Percentiles rank a stretch among this genome's conserved stretches.
Evolutionary conservation across 352 stramenopile genomes (phyloP).

Genomic region (Elongisporangium undulatum): DNA sequence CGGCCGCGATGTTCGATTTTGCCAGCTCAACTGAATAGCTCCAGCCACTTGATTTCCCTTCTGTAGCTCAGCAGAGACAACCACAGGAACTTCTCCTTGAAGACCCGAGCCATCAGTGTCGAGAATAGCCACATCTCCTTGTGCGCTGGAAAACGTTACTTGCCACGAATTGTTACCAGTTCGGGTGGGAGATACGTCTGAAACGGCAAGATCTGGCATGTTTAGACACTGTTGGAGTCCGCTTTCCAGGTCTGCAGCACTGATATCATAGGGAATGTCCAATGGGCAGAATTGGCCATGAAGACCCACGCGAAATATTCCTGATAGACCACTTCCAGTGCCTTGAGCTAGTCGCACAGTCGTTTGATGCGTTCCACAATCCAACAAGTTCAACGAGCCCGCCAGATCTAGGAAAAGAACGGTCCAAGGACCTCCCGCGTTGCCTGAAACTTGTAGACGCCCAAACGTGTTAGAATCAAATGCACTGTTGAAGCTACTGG

Average conservation of each 20-base stretch:
- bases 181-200: constrained; percentile 4
- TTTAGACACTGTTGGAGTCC: constrained; percentile 19
- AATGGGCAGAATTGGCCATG: constrained; percentile 16
- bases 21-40: constrained; percentile 13
- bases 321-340: constrained; percentile 23
- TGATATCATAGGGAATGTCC: constrained; percentile 19
- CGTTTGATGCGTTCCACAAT: constrained; percentile 34
- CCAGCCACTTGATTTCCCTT: constrained; percentile 29
- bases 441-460: constrained; percentile 12
- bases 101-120: constrained; percentile 12
- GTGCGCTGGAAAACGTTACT: constrained; percentile 34
- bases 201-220: constrained; percentile 22
- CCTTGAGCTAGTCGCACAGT: constrained; percentile 28
- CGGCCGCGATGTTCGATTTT: constrained; percentile 3
- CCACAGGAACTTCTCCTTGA: constrained; percentile 13
- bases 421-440: constrained; percentile 23
- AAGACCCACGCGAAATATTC: constrained; percentile 29
- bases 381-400: constrained; percentile 24
- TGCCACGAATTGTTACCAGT: constrained; percentile 37
- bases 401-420: constrained; percentile 41
- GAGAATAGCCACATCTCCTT: constrained; percentile 24
- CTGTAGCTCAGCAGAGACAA: constrained; percentile 16
- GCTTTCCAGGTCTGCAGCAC: constrained; percentile 18
- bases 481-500: constrained; percentile 11
- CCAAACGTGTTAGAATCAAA: constrained; percentile 27